phyloP scores from a whole-genome alignment of 306 rosid genomes.

The Acacia confusa region DNA sequence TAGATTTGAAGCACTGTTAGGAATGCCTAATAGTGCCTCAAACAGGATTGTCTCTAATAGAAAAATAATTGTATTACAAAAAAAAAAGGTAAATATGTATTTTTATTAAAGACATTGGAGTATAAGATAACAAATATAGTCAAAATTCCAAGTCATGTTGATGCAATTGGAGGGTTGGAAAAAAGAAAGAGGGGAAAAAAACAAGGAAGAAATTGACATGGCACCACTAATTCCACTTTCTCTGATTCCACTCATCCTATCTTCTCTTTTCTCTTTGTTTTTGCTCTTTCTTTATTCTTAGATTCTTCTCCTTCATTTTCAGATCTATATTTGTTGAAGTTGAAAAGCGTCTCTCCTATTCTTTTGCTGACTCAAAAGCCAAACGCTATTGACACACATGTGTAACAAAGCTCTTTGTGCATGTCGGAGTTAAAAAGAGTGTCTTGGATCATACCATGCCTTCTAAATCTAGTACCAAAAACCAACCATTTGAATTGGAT shows the following conservation, averaged over 20 bases:
- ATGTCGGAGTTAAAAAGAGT: not conserved
- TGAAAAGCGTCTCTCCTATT: not conserved
- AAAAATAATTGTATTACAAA: rapidly evolving
- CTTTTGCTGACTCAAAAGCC: not conserved
- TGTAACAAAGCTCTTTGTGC: not conserved
- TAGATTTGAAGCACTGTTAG: too few species aligned
- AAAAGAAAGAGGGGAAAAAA: not conserved
- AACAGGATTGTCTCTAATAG: too few species aligned
- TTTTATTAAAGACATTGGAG: too few species aligned
- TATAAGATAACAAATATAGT: not conserved
- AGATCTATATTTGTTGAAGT: not conserved
- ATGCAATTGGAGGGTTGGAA: slow-evolving; percentile 5
- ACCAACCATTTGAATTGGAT: not conserved
- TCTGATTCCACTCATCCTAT: slow-evolving; percentile 39
- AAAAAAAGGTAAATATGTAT: too few species aligned
- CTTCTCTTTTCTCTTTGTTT: not conserved
- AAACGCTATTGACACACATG: not conserved
- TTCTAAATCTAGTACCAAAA: not conserved
- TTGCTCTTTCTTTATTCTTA: not conserved
- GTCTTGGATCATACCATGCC: not conserved
- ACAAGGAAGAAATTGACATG: slow-evolving; percentile 37
- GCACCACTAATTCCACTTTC: slow-evolving; percentile 35
- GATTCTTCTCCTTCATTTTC: slow-evolving; percentile 4
- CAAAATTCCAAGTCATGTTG: slow-evolving; percentile 28
- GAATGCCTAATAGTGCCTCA: too few species aligned